These are phyloP conservation scores for Rosellinia necatrix DNA, from an alignment of 2,329 filamentous ascomycete species.

Conservation along the genomic window DNA sequence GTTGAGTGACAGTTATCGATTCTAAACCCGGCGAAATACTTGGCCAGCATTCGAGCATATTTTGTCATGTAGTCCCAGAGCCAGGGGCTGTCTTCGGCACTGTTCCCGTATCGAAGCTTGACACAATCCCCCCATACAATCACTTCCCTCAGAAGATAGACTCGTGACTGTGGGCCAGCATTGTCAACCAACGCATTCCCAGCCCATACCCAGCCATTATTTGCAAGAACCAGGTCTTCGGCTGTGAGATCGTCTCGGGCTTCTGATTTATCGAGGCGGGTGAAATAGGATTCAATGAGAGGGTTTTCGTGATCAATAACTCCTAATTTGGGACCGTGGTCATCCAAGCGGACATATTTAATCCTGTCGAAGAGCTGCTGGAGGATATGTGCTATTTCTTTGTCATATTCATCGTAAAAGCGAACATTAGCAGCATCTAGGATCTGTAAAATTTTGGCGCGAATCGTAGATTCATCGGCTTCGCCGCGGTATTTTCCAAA, in stretches of 20 bases:
- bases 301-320: constrained; percentile 77
- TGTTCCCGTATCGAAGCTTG: constrained; percentile 86
- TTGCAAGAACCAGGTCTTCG: constrained; percentile 80
- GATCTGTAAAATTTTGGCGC: constrained; percentile 63
- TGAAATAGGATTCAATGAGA: constrained; percentile 94
- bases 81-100: constrained; percentile 84
- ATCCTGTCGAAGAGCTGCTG: constrained; percentile 92
- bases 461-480: constrained; percentile 56
- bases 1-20: constrained; percentile 99
- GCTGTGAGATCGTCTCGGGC: constrained; percentile 76
- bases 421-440: constrained; percentile 85
- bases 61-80: constrained; percentile 95
- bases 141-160: constrained; percentile 94
- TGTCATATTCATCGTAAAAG: constrained; percentile 91
- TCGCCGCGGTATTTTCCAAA: constrained; percentile 69
- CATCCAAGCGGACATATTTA: constrained; percentile 93
- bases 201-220: constrained; percentile 99
- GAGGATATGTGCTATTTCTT: constrained; percentile 79
- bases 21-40: constrained; percentile 91
- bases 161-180: constrained; percentile 83
- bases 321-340: constrained; percentile 85
- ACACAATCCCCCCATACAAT: constrained; percentile 99
- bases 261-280: constrained; percentile 78
- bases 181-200: constrained; percentile 94
- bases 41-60: constrained; percentile 90